Evolutionary conservation across 2,329 filamentous ascomycete genomes (phyloP).

Genomic region (Alternaria brassicicola): DNA sequence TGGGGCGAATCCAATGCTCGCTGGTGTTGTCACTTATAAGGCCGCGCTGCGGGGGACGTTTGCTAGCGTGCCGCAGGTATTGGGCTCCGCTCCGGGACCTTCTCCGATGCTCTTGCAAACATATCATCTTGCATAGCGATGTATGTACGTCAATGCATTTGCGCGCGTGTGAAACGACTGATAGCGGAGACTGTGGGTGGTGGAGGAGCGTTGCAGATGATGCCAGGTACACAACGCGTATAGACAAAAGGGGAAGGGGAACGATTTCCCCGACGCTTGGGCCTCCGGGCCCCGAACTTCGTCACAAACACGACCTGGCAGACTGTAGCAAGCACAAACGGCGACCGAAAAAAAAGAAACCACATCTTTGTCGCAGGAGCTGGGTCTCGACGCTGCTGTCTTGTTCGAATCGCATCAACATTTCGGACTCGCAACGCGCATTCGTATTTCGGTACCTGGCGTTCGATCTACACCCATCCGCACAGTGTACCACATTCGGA

Average conservation of each 20-base stretch:
- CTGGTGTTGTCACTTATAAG: neutral
- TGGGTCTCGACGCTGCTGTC: neutral
- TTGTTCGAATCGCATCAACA: neutral
- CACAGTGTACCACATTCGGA: neutral
- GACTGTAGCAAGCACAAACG: neutral
- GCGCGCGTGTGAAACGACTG: constrained; percentile 5
- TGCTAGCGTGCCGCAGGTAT: neutral
- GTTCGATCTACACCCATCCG: neutral
- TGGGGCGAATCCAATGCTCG: neutral
- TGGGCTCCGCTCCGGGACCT: neutral
- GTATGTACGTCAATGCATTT: neutral
- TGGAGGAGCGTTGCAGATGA: constrained; percentile 7
- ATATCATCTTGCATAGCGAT: neutral
- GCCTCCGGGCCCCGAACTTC: neutral
- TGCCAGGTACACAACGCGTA: constrained; percentile 10
- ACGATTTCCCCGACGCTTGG: constrained; percentile 18
- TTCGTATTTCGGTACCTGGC: neutral
- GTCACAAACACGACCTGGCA: neutral
- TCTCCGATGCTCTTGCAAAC: neutral
- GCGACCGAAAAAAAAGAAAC: neutral
- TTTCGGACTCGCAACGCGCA: neutral
- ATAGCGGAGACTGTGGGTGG: neutral
- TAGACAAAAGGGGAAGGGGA: constrained; percentile 12
- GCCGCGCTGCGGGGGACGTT: neutral
- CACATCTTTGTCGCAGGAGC: neutral